phyloP scores from a whole-genome alignment of 495 filamentous ascomycete genomes.

The Penicillium herquei region DNA sequence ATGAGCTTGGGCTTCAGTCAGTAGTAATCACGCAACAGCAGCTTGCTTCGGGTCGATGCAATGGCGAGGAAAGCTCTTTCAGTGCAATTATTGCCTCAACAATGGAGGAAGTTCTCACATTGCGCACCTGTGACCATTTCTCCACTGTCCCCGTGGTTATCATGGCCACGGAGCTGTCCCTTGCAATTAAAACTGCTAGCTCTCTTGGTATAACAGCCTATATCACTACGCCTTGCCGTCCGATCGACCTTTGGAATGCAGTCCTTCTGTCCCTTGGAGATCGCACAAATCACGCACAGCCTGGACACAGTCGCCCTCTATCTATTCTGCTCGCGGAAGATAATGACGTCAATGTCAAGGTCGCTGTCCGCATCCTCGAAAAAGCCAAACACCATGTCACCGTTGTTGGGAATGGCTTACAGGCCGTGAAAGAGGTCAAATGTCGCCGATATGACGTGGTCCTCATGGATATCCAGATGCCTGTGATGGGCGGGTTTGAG shows the following conservation, averaged over 20 bases:
- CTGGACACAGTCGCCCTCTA: constrained; percentile 84
- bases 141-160: constrained; percentile 90
- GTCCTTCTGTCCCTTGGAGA: constrained; percentile 92
- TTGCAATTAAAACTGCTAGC: constrained; percentile 83
- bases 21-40: constrained; percentile 61
- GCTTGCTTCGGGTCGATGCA: constrained; percentile 43
- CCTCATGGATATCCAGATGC: constrained; percentile 88
- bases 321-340: constrained; percentile 86
- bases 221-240: constrained; percentile 88
- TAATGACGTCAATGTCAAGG: constrained; percentile 77
- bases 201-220: constrained; percentile 91
- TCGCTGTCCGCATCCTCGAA: constrained; percentile 68
- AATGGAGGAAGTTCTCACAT: constrained; percentile 74
- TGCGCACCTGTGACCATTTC: constrained; percentile 76
- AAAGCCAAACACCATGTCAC: constrained; percentile 72
- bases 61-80: constrained; percentile 57
- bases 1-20: constrained; percentile 67
- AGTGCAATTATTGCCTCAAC: constrained; percentile 91
- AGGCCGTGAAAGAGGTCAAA: constrained; percentile 66
- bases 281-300: constrained; percentile 73
- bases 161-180: constrained; percentile 76
- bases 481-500: constrained; percentile 74
- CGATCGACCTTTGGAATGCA: constrained; percentile 89
- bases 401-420: constrained; percentile 72
- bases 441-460: constrained; percentile 66